Conservation (phyloP, 345 rosid species). For the Fremontodendron californicum region DNA sequence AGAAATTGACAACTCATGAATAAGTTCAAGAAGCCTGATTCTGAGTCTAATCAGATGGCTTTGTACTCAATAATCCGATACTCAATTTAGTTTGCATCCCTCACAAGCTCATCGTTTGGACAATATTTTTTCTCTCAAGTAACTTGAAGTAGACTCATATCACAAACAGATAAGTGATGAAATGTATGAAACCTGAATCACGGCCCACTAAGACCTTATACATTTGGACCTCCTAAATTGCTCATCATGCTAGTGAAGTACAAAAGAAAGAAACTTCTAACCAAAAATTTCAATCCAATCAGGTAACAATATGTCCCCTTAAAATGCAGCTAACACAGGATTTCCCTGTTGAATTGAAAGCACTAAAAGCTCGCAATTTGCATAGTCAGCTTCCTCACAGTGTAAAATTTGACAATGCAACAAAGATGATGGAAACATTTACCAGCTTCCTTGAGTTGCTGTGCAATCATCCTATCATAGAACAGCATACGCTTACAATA, state of each 20-base stretch:
- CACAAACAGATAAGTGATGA: not conserved
- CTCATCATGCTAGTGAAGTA: not conserved
- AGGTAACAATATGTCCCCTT: not conserved
- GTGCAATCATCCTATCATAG: conserved; percentile 69
- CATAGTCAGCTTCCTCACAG: not conserved
- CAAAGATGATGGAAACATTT: conserved; percentile 12
- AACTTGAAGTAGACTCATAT: not conserved
- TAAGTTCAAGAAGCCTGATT: not conserved
- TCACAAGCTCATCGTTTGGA: not conserved
- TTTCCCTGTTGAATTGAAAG: not conserved
- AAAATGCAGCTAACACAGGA: not conserved
- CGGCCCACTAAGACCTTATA: not conserved
- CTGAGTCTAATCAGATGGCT: not conserved
- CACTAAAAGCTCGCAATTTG: too few relatives aligned
- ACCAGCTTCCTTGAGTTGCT: conserved; percentile 66
- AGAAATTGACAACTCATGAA: not conserved
- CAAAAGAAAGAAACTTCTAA: not conserved
- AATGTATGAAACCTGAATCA: not conserved
- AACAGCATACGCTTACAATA: conserved; percentile 85
- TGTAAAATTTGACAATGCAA: conserved; percentile 10
- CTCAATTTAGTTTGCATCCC: not conserved
- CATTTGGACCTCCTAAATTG: not conserved
- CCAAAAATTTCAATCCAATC: not conserved
- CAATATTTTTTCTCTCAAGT: not conserved
- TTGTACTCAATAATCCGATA: not conserved